Conservation (phyloP, 2,329 filamentous ascomycete genomes). For the Drechslera avenae region DNA sequence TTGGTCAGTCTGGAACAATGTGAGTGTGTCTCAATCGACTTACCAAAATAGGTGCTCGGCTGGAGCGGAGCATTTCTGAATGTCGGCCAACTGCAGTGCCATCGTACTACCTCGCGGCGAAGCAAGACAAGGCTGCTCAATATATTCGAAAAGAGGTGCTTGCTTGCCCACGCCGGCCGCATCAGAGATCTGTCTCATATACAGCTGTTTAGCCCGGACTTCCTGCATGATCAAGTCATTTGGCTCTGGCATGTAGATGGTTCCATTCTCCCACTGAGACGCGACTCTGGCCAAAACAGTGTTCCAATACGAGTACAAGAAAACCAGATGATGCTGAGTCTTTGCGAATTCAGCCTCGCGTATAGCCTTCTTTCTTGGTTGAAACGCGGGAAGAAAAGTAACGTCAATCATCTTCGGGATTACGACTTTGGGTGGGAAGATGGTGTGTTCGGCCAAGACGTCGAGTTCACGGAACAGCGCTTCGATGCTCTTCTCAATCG, state of each 20-base stretch:
- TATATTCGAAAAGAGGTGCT: constrained; percentile 40
- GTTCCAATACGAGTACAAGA: constrained; percentile 46
- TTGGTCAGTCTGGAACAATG: constrained; percentile 41
- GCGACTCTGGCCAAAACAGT: constrained; percentile 37
- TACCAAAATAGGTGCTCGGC: constrained; percentile 45
- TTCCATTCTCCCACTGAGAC: constrained; percentile 37
- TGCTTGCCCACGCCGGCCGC: constrained; percentile 40
- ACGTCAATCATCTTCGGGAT: constrained; percentile 43
- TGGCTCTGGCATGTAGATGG: constrained; percentile 41
- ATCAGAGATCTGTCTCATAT: constrained; percentile 40
- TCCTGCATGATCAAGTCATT: constrained; percentile 44
- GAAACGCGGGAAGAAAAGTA: constrained; percentile 45
- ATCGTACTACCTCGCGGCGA: constrained; percentile 16
- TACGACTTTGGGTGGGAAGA: constrained; percentile 34
- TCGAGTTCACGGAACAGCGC: constrained; percentile 44
- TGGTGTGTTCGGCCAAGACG: constrained; percentile 35
- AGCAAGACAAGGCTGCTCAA: constrained; percentile 42
- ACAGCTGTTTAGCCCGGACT: constrained; percentile 41
- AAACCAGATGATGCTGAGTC: constrained; percentile 41
- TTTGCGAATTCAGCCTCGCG: constrained; percentile 33
- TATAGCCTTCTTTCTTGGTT: constrained; percentile 28
- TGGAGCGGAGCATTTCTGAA: constrained; percentile 40
- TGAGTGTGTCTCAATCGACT: constrained; percentile 30
- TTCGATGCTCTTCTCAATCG: constrained; percentile 42
- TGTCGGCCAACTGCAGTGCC: constrained; percentile 34